phyloP scores from a whole-genome alignment of 495 filamentous ascomycete genomes.

The Elasticomyces elasticus region DNA sequence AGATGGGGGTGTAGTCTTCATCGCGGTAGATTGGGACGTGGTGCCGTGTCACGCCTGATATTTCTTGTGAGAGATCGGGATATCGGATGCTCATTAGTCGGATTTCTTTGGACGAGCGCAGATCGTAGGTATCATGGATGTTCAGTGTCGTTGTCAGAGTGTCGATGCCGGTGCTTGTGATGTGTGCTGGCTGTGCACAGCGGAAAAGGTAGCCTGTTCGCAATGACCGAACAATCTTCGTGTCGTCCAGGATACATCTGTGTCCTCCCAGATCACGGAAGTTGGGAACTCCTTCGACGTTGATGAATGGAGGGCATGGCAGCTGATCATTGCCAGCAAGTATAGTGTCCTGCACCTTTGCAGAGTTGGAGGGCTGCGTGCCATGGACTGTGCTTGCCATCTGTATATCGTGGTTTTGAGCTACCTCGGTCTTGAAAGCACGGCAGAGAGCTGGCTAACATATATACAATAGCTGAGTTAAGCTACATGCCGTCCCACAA shows the following conservation, averaged over 20 bases:
- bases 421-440: too few relatives aligned
- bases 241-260: not conserved
- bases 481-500: too few relatives aligned
- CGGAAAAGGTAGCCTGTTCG: not conserved
- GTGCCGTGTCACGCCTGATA: not conserved
- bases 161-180: not conserved
- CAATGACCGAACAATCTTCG: not conserved
- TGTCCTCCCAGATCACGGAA: not conserved
- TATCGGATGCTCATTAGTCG: not conserved
- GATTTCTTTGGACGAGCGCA: not conserved
- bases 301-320: not conserved
- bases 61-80: not conserved
- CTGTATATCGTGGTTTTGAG: too few relatives aligned
- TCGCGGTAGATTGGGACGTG: not conserved
- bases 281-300: not conserved
- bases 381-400: too few relatives aligned
- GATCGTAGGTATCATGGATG: not conserved
- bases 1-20: not conserved
- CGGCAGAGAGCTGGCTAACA: too few relatives aligned
- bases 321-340: not conserved
- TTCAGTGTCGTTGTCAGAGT: not conserved
- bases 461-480: too few relatives aligned
- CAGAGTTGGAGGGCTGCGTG: not conserved
- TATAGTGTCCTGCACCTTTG: not conserved
- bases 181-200: not conserved